A percentile compares a stretch with the other conserved stretches of the same genome.
Conservation (phyloP, 441 rosid species). For the Geranium incanum region DNA sequence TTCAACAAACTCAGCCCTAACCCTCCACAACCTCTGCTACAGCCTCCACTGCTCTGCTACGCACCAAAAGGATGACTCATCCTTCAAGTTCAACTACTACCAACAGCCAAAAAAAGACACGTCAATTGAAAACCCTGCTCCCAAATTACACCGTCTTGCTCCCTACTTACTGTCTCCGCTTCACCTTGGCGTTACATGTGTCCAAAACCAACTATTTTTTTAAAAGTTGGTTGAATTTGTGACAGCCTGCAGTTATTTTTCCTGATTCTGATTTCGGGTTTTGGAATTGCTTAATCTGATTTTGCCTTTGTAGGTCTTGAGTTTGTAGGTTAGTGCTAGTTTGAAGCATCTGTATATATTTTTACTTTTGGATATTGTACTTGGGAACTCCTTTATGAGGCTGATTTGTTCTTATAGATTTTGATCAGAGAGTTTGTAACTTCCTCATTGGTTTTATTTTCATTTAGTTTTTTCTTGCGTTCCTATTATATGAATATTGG, state of each 20-base stretch:
- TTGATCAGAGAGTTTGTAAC: background rate
- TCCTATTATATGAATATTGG: background rate
- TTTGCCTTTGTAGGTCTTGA: background rate
- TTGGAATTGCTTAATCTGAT: background rate
- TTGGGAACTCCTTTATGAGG: background rate
- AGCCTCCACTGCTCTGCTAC: too few species aligned
- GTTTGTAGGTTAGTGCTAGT: background rate
- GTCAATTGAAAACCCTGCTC: too few species aligned
- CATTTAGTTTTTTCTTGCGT: background rate
- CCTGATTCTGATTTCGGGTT: background rate
- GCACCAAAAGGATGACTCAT: too few species aligned
- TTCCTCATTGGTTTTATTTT: background rate
- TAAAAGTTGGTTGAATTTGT: too few species aligned
- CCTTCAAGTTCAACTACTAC: too few species aligned
- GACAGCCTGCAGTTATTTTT: background rate
- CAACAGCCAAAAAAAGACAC: too few species aligned
- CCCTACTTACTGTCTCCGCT: too few species aligned
- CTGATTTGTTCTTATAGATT: background rate
- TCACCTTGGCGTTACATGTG: too few species aligned
- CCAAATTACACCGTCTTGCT: too few species aligned
- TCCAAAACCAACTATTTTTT: too few species aligned
- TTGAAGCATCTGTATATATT: background rate
- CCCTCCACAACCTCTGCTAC: too few species aligned
- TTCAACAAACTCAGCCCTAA: too few species aligned
- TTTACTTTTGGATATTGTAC: background rate